These are phyloP conservation scores for Patellaria atrata DNA, from an alignment of 495 filamentous ascomycete species.

Conservation along the genomic window DNA sequence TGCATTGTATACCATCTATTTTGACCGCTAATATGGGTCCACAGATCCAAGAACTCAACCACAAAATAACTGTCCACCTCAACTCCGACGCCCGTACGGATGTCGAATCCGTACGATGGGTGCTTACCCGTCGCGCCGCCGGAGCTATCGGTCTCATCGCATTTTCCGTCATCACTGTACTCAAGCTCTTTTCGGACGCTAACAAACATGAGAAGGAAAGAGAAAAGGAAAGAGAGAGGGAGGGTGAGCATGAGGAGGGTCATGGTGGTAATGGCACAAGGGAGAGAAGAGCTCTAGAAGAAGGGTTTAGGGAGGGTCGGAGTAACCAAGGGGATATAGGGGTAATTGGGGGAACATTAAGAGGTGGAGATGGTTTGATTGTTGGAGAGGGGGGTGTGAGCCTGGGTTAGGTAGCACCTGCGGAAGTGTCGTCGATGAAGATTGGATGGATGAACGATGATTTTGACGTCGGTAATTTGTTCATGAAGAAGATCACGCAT, in stretches of 20 bases:
- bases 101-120: slow-evolving; percentile 82
- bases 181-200: slow-evolving; percentile 12
- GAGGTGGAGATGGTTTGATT: slow-evolving; percentile 13
- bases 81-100: slow-evolving; percentile 79
- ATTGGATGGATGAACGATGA: no score
- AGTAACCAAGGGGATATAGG: slow-evolving; percentile 4
- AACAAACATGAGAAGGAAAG: slow-evolving; percentile 15
- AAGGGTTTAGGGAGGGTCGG: background rate
- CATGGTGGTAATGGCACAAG: background rate
- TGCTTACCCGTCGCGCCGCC: slow-evolving; percentile 73
- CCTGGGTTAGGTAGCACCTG: no score
- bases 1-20: background rate
- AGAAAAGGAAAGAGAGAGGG: slow-evolving; percentile 15
- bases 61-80: slow-evolving; percentile 77
- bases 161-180: slow-evolving; percentile 14
- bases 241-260: slow-evolving; percentile 2
- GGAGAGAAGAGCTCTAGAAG: background rate
- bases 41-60: slow-evolving; percentile 81
- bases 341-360: background rate
- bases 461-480: no score
- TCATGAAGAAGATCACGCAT: no score
- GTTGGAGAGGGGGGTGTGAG: slow-evolving; percentile 14
- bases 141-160: slow-evolving; percentile 46
- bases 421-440: no score
- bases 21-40: slow-evolving; percentile 5